A percentile compares a stretch with the other conserved stretches of the same genome.
phyloP scores from a whole-genome alignment of 805 yeast genomes.

The Sugiyamaella chiloensis region DNA sequence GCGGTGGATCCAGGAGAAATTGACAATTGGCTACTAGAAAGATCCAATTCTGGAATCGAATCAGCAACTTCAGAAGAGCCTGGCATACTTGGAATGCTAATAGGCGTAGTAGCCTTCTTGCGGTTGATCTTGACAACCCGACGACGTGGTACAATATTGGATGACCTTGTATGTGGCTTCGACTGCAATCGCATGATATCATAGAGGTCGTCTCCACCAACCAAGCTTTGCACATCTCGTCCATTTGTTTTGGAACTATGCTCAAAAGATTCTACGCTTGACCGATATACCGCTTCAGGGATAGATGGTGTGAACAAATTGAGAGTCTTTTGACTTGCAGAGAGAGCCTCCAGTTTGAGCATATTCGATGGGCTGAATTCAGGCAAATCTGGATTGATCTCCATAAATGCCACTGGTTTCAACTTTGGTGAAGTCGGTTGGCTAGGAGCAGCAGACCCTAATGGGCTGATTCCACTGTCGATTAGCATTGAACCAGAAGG shows the following conservation, averaged over 20 bases:
- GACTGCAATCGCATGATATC: slow-evolving; percentile 20
- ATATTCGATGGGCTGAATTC: slow-evolving; percentile 64
- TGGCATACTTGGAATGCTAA: too few relatives aligned
- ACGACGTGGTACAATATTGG: slow-evolving; percentile 28
- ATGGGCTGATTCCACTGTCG: slow-evolving; percentile 12
- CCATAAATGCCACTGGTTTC: slow-evolving; percentile 45
- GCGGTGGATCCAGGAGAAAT: too few relatives aligned
- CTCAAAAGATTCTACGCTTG: slow-evolving; percentile 40
- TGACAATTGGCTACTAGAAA: too few relatives aligned
- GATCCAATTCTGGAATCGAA: too few relatives aligned
- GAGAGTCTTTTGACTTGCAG: slow-evolving; percentile 75
- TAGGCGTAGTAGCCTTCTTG: not conserved
- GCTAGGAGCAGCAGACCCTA: slow-evolving; percentile 9
- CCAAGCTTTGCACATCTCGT: slow-evolving; percentile 18
- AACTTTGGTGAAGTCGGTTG: slow-evolving; percentile 23
- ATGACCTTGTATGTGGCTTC: slow-evolving; percentile 2
- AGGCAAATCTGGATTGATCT: slow-evolving; percentile 56
- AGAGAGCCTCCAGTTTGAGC: slow-evolving; percentile 62
- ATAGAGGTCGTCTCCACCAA: slow-evolving; percentile 16
- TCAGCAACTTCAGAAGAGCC: too few relatives aligned
- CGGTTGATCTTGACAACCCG: slow-evolving; percentile 29
- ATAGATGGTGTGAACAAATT: slow-evolving; percentile 62
- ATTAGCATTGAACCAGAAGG: slow-evolving; percentile 31
- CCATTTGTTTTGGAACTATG: slow-evolving; percentile 27
- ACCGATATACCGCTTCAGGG: slow-evolving; percentile 56